Percentiles rank a stretch among this genome's conserved stretches.
Conservation (phyloP, 2,329 filamentous ascomycete genomes). For the Apiospora phragmitis region DNA sequence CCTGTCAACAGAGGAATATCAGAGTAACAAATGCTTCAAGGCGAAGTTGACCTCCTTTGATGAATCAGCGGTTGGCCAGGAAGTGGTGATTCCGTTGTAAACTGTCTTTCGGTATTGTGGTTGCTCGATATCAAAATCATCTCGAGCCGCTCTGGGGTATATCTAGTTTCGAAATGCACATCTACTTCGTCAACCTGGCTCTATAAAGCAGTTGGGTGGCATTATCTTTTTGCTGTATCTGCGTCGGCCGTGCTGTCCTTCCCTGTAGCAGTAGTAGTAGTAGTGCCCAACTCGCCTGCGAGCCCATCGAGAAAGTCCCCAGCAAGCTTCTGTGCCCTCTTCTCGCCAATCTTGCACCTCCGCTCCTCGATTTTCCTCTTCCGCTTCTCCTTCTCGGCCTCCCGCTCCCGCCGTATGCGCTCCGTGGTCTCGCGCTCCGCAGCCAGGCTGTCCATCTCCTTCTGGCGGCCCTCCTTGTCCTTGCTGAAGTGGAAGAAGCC, state of each 20-base stretch:
- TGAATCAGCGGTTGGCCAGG: too few species aligned
- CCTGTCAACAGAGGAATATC: too few species aligned
- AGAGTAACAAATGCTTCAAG: not conserved
- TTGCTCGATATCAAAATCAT: not conserved
- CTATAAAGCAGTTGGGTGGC: not conserved
- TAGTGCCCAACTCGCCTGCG: constrained; percentile 28
- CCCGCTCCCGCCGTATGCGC: constrained; percentile 54
- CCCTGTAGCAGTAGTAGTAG: not conserved
- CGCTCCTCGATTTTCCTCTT: constrained; percentile 64
- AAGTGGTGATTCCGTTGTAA: not conserved
- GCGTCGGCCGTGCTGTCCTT: not conserved
- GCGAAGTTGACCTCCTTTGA: too few species aligned
- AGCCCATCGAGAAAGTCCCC: constrained; percentile 37
- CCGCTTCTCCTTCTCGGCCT: constrained; percentile 58
- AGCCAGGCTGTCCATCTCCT: constrained; percentile 75
- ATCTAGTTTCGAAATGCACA: not conserved
- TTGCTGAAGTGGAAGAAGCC: constrained; percentile 90
- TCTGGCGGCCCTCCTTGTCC: constrained; percentile 62
- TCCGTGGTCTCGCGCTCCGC: constrained; percentile 70
- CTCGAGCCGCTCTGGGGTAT: not conserved
- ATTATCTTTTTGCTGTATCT: not conserved
- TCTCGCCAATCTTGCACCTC: constrained; percentile 60
- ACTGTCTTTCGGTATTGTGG: not conserved
- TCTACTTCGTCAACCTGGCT: not conserved
- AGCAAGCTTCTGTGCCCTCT: constrained; percentile 40